Evolutionary conservation across 2,329 filamentous ascomycete genomes (phyloP).

Genomic region (Phaeosphaeria sp.): DNA sequence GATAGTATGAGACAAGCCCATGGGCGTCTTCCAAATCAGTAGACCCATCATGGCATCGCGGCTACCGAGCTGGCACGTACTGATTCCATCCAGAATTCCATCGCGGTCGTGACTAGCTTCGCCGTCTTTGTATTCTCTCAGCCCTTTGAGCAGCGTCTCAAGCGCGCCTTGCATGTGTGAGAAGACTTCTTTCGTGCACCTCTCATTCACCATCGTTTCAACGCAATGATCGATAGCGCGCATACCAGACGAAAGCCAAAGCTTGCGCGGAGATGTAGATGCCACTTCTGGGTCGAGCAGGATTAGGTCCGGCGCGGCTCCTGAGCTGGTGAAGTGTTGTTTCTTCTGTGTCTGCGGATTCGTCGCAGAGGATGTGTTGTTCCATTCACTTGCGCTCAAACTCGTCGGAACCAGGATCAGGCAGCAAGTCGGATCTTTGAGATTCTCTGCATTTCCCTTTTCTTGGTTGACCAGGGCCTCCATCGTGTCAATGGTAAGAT

Average conservation of each 20-base stretch:
- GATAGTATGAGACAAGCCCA: neutral
- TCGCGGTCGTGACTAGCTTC: neutral
- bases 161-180: neutral
- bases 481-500: neutral
- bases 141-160: neutral
- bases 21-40: neutral
- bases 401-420: neutral
- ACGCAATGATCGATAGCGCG: neutral
- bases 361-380: neutral
- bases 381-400: neutral
- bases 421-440: neutral
- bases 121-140: neutral
- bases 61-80: neutral
- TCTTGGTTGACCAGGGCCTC: neutral
- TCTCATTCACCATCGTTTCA: neutral
- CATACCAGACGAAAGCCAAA: neutral
- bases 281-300: neutral
- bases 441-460: neutral
- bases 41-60: neutral
- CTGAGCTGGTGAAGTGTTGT: neutral
- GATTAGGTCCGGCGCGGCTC: neutral
- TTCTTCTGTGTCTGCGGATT: neutral
- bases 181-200: neutral
- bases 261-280: neutral
- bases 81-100: neutral